Evolutionary conservation across 208 protist genomes (phyloP), one percentile per base, ranked within the genome.

Genomic region (Trypanosoma brucei): DNA sequence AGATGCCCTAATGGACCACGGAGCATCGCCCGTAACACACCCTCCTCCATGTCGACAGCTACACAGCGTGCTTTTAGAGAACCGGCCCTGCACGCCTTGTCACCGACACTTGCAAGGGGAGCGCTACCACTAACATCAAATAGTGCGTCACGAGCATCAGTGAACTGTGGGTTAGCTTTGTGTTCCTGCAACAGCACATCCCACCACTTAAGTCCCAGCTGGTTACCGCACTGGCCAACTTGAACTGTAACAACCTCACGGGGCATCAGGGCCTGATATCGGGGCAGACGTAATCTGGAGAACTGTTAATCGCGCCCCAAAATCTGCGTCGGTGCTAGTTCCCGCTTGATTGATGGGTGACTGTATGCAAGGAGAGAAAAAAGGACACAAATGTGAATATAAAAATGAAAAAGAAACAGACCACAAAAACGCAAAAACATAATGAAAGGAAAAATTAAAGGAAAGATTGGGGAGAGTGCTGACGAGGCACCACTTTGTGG

Each of bases 1-100:
- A 98, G 63, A 40, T 84, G 70, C 9, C 73, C 74, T 30, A 98
- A 72, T 3, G 91, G 87, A 0, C 91, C 79, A 34, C 77, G 69
- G 52, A 96, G 37, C 75, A 97, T 86, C 11, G 85, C 59, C 35
- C 80, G 72, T 53, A 98, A 69, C 5, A 98, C 96, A 60, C 95
- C 94, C 58, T 97, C 83, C 78, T 98, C 96, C 91, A 98, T 98
- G 73, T 99, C 97, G 34, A 99, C 82, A 0, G 97, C 81, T 11
- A 99, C 88, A 44, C 96, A 97, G 38, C 95, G 84, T 11, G 96
- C 96, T 58, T 91, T 96, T 0, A 97, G 40, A 31, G 71, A 11
- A 22, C 35, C 8, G 57, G 49, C 39, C 7, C 33, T 40, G 31
- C 30, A 30, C 22, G 11, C 14, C 14, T 35, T 55, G 35, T 46